phyloP scores from a whole-genome alignment of 1,284 basidiomycete genomes.

The Papiliotrema flavescens region DNA sequence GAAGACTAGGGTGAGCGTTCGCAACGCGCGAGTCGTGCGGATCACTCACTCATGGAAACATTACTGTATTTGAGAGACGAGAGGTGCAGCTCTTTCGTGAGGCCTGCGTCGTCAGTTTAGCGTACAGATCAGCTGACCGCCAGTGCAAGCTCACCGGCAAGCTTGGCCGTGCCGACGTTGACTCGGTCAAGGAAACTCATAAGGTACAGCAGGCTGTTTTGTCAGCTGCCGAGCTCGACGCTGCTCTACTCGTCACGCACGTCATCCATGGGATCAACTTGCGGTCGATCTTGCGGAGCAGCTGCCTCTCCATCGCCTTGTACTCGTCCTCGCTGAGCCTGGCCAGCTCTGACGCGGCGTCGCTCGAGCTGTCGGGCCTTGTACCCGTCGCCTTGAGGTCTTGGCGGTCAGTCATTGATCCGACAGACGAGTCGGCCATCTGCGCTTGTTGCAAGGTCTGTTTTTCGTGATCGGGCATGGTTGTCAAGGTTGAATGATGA shows the following conservation, averaged over 20 bases:
- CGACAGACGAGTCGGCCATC: background rate
- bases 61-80: conserved; percentile 45
- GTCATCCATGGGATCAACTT: conserved; percentile 49
- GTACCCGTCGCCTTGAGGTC: background rate
- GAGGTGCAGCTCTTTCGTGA: conserved; percentile 47
- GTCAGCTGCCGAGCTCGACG: background rate
- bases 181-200: conserved; percentile 53
- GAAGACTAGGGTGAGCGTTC: too few relatives aligned
- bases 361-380: conserved; percentile 17
- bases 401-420: background rate
- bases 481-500: too few relatives aligned
- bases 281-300: conserved; percentile 45
- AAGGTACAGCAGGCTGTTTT: conserved; percentile 34
- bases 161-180: conserved; percentile 49
- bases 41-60: conserved; percentile 44
- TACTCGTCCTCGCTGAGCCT: conserved; percentile 38
- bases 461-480: background rate
- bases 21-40: too few relatives aligned
- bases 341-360: conserved; percentile 22
- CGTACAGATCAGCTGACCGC: background rate
- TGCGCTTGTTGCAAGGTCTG: too few relatives aligned
- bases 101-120: conserved; percentile 18
- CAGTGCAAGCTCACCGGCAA: conserved; percentile 11
- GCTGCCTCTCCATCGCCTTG: conserved; percentile 33
- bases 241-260: conserved; percentile 24